These are phyloP conservation scores for Rhizopogon rudus DNA, from an alignment of 768 basidiomycete genomes.

Conservation along the genomic window DNA sequence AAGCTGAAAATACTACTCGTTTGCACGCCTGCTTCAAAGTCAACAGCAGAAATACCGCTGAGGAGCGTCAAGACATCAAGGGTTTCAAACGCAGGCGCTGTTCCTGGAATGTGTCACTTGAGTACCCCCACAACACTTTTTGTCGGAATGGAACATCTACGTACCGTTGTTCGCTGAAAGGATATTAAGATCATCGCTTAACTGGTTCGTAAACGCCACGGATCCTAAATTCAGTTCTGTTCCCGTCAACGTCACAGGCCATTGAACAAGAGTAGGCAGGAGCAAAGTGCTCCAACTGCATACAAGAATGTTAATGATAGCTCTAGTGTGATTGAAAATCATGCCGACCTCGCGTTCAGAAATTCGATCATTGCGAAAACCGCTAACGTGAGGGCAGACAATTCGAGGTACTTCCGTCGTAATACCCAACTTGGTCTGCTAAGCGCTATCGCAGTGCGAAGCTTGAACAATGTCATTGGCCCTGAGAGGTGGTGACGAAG, in stretches of 20 bases:
- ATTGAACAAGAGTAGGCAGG: neutral
- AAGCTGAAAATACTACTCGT: neutral
- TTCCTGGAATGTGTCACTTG: neutral
- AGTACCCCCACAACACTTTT: neutral
- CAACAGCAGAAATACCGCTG: neutral
- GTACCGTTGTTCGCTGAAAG: neutral
- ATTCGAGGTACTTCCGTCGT: neutral
- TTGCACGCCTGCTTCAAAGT: neutral
- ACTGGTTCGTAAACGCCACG: neutral
- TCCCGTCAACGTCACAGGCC: neutral
- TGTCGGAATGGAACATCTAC: neutral
- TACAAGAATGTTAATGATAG: neutral
- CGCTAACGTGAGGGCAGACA: neutral
- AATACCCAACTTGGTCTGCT: neutral
- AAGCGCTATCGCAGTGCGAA: neutral
- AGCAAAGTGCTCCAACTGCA: slow-evolving; percentile 1
- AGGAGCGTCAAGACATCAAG: neutral
- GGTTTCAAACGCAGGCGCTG: neutral
- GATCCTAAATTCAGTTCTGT: neutral
- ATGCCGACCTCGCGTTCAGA: neutral
- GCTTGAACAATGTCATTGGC: neutral
- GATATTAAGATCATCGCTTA: neutral
- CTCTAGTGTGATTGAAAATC: neutral
- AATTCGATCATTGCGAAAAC: neutral
- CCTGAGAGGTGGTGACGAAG: neutral